phyloP scores from a whole-genome alignment of 768 basidiomycete genomes.

The Pisolithus sp. region DNA sequence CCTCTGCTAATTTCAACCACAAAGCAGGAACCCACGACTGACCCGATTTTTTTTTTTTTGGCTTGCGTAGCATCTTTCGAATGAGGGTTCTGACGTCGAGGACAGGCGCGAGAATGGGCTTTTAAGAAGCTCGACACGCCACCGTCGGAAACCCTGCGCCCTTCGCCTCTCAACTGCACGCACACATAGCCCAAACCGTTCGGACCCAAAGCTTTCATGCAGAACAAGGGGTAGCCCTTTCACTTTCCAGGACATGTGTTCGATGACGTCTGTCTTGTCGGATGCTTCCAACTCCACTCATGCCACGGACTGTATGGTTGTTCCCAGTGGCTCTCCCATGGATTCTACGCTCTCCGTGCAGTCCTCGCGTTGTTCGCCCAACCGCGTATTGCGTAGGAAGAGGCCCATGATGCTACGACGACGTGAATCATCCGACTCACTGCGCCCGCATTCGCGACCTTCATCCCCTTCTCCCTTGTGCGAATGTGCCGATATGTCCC shows the following conservation, averaged over 20 bases:
- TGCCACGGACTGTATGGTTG: conserved; percentile 15
- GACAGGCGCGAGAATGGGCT: conserved; percentile 7
- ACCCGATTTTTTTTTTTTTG: conserved; percentile 7
- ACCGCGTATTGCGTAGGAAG: conserved; percentile 34
- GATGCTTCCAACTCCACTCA: conserved; percentile 15
- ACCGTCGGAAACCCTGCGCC: conserved; percentile 14
- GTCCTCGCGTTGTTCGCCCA: conserved; percentile 23
- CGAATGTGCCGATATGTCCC: conserved; percentile 12
- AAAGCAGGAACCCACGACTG: conserved; percentile 15
- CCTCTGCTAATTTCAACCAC: conserved; percentile 2
- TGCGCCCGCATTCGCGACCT: conserved; percentile 15
- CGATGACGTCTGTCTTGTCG: conserved; percentile 17
- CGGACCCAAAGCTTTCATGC: conserved; percentile 5
- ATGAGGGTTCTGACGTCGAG: conserved; percentile 7
- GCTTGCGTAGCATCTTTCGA: conserved; percentile 17
- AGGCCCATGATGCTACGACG: conserved; percentile 30
- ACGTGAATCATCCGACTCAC: conserved; percentile 19
- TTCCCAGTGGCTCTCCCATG: conserved; percentile 10
- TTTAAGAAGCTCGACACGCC: conserved; percentile 11
- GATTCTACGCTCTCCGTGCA: conserved; percentile 17
- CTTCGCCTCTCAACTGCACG: conserved; percentile 16
- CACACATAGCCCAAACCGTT: conserved; percentile 10
- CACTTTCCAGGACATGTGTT: conserved; percentile 12
- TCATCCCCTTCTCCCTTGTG: conserved; percentile 17
- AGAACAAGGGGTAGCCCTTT: background rate